These are phyloP conservation scores for Hemileccinum rubropunctum DNA, from an alignment of 768 basidiomycete genomes.

Conservation along the genomic window DNA sequence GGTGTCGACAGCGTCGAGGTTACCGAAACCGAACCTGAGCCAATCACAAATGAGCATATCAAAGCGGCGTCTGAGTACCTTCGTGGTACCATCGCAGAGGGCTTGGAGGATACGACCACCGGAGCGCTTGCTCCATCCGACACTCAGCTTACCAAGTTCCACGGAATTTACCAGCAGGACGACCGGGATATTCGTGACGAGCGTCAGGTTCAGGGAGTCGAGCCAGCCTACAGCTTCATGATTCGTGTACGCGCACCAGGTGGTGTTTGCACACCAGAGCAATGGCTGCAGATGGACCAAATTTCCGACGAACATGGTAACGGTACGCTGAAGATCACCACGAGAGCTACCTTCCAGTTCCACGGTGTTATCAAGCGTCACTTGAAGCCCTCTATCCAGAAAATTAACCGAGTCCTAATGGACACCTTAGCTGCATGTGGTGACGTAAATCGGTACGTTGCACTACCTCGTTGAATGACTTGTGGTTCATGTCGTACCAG, in stretches of 20 bases:
- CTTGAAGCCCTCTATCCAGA: conserved; percentile 94
- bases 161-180: conserved; percentile 95
- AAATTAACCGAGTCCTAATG: conserved; percentile 84
- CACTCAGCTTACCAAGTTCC: conserved; percentile 96
- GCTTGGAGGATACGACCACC: conserved; percentile 79
- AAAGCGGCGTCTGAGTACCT: conserved; percentile 94
- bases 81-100: conserved; percentile 93
- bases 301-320: conserved; percentile 95
- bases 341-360: conserved; percentile 98
- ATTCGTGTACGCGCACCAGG: conserved; percentile 96
- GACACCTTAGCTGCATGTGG: conserved; percentile 98
- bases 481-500: conserved; percentile 37
- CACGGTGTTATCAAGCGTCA: conserved; percentile 98
- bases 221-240: conserved; percentile 98
- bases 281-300: conserved; percentile 95
- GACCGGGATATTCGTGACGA: conserved; percentile 99
- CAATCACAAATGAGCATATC: conserved; percentile 99
- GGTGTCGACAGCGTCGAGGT: conserved; percentile 90
- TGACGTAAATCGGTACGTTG: conserved; percentile 84
- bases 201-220: conserved; percentile 85
- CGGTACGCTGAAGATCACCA: conserved; percentile 95
- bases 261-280: conserved; percentile 86
- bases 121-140: conserved; percentile 91
- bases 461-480: neutral
- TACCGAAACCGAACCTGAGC: conserved; percentile 89